A percentile compares a stretch with the other conserved stretches of the same genome.
These are phyloP conservation scores for Fraxinus anomala DNA, from an alignment of 257 asterid species.

Conservation along the genomic window DNA sequence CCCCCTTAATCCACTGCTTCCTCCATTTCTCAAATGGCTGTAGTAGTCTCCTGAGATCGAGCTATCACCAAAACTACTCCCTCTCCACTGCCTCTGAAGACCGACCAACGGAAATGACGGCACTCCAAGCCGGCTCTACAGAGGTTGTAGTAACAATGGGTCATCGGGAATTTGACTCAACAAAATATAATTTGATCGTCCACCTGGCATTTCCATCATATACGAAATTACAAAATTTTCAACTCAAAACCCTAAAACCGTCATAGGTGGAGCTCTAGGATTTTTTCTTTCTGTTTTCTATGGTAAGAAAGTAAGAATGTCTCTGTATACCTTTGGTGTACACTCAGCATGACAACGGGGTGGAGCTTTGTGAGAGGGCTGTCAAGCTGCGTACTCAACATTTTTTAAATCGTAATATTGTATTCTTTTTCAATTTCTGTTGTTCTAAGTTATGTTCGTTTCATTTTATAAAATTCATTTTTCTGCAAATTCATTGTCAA, in stretches of 20 bases:
- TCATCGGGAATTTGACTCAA: slow-evolving; percentile 77
- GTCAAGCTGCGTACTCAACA: too few relatives aligned
- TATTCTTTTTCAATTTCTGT: background rate
- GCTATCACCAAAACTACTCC: slow-evolving; percentile 87
- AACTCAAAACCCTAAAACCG: slow-evolving; percentile 42
- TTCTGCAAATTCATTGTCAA: too few relatives aligned
- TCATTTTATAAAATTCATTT: too few relatives aligned
- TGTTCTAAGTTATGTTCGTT: too few relatives aligned
- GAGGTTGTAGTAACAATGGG: slow-evolving; percentile 40
- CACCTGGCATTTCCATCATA: slow-evolving; percentile 76
- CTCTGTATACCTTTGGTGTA: background rate
- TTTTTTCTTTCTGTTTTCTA: slow-evolving; percentile 31
- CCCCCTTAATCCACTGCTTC: slow-evolving; percentile 37
- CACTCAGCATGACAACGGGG: too few relatives aligned
- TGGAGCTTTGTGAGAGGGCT: background rate
- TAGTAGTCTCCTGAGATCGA: slow-evolving; percentile 81
- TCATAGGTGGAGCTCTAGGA: slow-evolving; percentile 30
- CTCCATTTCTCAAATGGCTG: slow-evolving; percentile 45
- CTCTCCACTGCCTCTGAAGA: slow-evolving; percentile 83
- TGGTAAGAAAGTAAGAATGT: slow-evolving; percentile 28
- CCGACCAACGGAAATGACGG: slow-evolving; percentile 52
- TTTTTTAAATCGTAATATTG: background rate
- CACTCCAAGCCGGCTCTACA: slow-evolving; percentile 53
- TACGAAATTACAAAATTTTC: background rate
- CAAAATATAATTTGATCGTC: slow-evolving; percentile 72